Percentiles rank a stretch among this genome's conserved stretches.
Evolutionary conservation across 1,139 yeast genomes (phyloP).

Genomic region (Candida anutae): DNA sequence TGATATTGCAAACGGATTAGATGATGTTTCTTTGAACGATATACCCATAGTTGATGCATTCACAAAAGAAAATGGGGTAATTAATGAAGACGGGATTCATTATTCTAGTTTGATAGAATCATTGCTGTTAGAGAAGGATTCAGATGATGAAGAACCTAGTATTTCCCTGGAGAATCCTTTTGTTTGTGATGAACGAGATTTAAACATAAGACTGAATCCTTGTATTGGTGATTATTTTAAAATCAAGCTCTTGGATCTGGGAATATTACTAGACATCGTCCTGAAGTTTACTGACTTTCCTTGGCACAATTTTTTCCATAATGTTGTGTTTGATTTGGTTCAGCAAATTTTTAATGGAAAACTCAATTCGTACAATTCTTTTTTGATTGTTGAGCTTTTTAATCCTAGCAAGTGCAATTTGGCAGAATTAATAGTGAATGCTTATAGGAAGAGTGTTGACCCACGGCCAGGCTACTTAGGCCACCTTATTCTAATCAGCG

Average conservation of each 20-base stretch:
- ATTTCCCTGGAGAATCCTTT: conserved; percentile 42
- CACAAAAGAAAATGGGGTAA: conserved; percentile 2
- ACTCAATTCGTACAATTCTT: conserved; percentile 40
- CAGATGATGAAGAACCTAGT: conserved; percentile 41
- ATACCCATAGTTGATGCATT: conserved; percentile 12
- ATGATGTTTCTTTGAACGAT: conserved; percentile 33
- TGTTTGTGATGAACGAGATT: conserved; percentile 33
- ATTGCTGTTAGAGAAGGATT: conserved; percentile 22
- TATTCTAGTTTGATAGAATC: conserved; percentile 9
- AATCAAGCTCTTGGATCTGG: conserved; percentile 34
- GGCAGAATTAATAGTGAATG: conserved; percentile 25
- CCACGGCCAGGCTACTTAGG: conserved; percentile 44
- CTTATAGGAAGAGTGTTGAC: conserved; percentile 18
- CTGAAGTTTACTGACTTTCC: conserved; percentile 32
- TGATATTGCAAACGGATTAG: conserved; percentile 30
- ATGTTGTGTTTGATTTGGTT: conserved; percentile 41
- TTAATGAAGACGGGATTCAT: conserved; percentile 3
- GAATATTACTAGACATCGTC: conserved; percentile 26
- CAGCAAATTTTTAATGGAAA: conserved; percentile 45
- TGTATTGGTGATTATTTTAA: conserved; percentile 41
- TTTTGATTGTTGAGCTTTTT: conserved; percentile 38
- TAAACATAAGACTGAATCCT: conserved; percentile 24
- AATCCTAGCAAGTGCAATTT: conserved; percentile 22
- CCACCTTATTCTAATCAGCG: conserved; percentile 39
- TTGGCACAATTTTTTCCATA: conserved; percentile 45